A percentile compares a stretch with the other conserved stretches of the same genome.
Evolutionary conservation across 805 yeast species (phyloP).

Genomic region (Sungouiozyma intestinalis): DNA sequence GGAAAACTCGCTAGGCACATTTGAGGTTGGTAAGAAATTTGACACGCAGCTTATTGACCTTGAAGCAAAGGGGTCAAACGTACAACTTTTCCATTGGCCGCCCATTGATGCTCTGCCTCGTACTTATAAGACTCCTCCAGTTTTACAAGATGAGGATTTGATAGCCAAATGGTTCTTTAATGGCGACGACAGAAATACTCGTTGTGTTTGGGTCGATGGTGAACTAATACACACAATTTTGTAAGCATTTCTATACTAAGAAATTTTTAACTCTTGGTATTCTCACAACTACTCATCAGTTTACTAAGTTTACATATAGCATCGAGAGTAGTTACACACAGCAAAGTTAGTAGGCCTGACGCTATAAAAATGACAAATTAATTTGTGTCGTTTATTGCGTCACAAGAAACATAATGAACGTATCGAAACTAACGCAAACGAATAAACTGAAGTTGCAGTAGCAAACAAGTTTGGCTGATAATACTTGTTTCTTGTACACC

Average conservation of each 20-base stretch:
- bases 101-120: constrained; percentile 4
- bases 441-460: too few species aligned
- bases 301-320: too few species aligned
- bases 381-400: background rate
- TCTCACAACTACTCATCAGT: too few species aligned
- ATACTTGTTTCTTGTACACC: too few species aligned
- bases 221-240: background rate
- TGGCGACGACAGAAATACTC: constrained; percentile 88
- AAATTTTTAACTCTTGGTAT: too few species aligned
- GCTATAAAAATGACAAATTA: background rate
- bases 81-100: constrained; percentile 74
- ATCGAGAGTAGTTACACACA: too few species aligned
- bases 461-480: too few species aligned
- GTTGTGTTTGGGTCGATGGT: constrained; percentile 78
- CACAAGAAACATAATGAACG: background rate
- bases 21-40: constrained; percentile 67
- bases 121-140: constrained; percentile 3
- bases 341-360: too few species aligned
- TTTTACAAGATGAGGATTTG: constrained; percentile 32
- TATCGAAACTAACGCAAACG: background rate
- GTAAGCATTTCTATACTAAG: too few species aligned
- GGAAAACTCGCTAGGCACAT: constrained; percentile 51
- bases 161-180: constrained; percentile 84
- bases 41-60: constrained; percentile 76
- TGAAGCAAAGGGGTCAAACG: constrained; percentile 39